Evolutionary conservation across 345 rosid species (phyloP), one percentile per base, ranked within the genome.

Genomic region (Psidium friedrichsthalianum): DNA sequence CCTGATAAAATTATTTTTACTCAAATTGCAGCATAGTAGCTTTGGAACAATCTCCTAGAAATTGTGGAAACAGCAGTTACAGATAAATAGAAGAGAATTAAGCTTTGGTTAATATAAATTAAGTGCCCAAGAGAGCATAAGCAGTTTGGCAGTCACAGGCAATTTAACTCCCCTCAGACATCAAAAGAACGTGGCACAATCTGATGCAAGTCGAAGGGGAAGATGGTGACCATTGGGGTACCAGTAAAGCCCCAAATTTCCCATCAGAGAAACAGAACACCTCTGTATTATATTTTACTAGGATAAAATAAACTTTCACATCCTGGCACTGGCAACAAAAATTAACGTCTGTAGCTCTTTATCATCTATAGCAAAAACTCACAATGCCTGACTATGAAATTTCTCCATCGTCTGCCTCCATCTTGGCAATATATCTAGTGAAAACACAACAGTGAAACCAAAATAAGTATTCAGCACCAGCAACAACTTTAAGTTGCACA

Each of bases 381-480:
- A 94, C 99, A 94, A 85, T 69, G 96, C 96, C 82, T 94, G 90
- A 52, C 40, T 90, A 85, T 93, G 99, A 89, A 87, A 96, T 88
- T 86, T 92, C 89, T 92, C 95, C 98, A 96, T 95, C 29, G 93
- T 93, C 83, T 93, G 91, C 88, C 95, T 95, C 99, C 99, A 96
- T 57, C 91, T 88, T 6, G 96, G 95, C 89, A 96, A 92, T 85
- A 91, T 59, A 91, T 90, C 98, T 94, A 40, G 29, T n/a, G 56
- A 55, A 83, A 83, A 84, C 25, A 36, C 78, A 36, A 69, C 14
- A 25, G 51, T 24, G 84, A 4, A 74, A 18, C 1, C 78, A 36
- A 69, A 69, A 69, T 69, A 69, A 69, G 47, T 18, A 69, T 10
- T 18, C 11, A 9, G 9, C 47, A 69, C 47, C 47, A 36, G 78